Base-by-base conservation (phyloP, 139 green algal species). In the Nannochloris sp. region DNA sequence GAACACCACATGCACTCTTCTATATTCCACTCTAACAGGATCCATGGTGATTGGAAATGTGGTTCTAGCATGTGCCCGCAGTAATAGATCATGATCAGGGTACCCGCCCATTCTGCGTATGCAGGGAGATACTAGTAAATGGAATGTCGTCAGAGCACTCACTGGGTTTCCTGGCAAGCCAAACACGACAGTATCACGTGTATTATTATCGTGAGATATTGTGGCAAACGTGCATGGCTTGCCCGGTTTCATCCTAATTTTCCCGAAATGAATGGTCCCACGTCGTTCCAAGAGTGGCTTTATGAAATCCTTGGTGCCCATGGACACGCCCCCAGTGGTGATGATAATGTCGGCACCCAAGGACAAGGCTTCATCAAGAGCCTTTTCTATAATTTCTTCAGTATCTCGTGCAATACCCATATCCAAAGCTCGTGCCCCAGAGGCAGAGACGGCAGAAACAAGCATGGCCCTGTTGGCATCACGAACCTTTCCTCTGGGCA, bases 141-240 rank as follows among this genome's bases (percentile, higher is more conserved):
- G 66, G 85, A 96, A 98, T 58, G 89, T 96, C 11, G 95, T 92
- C 49, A 92, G 88, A 53, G 70, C 81, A 76, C 78, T 88, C 5
- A 93, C 90, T 2, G 90, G 89, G 80, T 96, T 96, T 49, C 87
- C 90, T 12, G 72, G 80, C 31, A 83, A 65, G 3, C 75, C 74
- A 71, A 85, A 83, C 15, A 80, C 69, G 21, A 81, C 36, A 48
- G 78, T 44, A n/a, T 36, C 44, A 29, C 40, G 12, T 8, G 9
- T 18, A 50, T 48, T n/a, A n/a, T 48, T 29, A 48, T 40, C n/a
- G 29, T 4, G 74, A 59, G 15, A 97, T 29, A 29, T 57, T 1
- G 85, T 96, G 12, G 90, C 92, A 80, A 97, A 97, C 1, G 90
- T 97, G 24, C 96, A 83, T 1, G 93, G 91, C 73, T 98, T 98